phyloP scores from a whole-genome alignment of 2,329 filamentous ascomycete genomes.

The Malbranchea cinnamomea region DNA sequence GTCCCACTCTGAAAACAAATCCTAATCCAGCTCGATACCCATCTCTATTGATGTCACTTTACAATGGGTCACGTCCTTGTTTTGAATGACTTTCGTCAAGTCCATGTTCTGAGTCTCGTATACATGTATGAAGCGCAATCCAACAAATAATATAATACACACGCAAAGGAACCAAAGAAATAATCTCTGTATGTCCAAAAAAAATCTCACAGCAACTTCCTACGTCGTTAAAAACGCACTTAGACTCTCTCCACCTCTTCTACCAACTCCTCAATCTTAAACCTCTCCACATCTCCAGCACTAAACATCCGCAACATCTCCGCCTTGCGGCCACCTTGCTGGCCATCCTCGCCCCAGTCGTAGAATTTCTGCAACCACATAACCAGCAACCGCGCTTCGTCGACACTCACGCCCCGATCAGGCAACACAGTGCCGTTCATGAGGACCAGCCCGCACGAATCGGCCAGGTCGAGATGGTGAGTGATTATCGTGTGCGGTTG shows the following conservation, averaged over 20 bases:
- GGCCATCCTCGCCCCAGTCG: slow-evolving; percentile 41
- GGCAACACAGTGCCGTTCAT: slow-evolving; percentile 71
- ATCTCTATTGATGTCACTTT: too few relatives aligned
- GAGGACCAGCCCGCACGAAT: slow-evolving; percentile 63
- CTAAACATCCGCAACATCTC: slow-evolving; percentile 70
- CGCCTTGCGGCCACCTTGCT: slow-evolving; percentile 44
- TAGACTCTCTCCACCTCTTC: slow-evolving; percentile 75
- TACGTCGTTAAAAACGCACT: neutral
- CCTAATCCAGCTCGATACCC: too few relatives aligned
- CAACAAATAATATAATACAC: too few relatives aligned
- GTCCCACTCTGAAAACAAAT: too few relatives aligned
- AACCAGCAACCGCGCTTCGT: slow-evolving; percentile 78
- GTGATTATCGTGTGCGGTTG: slow-evolving; percentile 88
- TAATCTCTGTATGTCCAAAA: too few relatives aligned
- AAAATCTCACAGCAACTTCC: slow-evolving; percentile 3
- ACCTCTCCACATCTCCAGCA: slow-evolving; percentile 53
- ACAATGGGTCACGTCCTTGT: too few relatives aligned
- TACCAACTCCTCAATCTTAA: slow-evolving; percentile 70
- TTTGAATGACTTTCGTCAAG: too few relatives aligned
- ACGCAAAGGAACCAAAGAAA: too few relatives aligned
- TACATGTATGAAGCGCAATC: too few relatives aligned
- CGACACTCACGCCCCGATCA: slow-evolving; percentile 57
- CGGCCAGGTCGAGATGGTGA: slow-evolving; percentile 68
- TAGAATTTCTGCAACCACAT: slow-evolving; percentile 96
- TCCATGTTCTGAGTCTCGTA: too few relatives aligned